Percentiles rank a stretch among this genome's conserved stretches.
These are phyloP conservation scores for Pyrenochaeta sp. DNA, from an alignment of 2,329 filamentous ascomycete genomes.

Conservation along the genomic window DNA sequence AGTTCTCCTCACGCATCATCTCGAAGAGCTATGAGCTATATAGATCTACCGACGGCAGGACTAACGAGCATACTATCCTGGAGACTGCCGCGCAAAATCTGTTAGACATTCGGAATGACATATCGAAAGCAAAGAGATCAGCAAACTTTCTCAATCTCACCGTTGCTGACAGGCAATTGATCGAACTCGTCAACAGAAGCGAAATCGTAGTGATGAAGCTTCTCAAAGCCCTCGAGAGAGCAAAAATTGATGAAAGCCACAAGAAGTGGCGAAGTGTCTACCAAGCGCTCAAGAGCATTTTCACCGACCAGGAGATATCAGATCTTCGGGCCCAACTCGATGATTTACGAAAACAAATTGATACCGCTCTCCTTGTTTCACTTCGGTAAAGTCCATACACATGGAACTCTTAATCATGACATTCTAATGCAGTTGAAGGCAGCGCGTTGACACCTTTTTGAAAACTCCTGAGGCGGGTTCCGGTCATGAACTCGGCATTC, in stretches of 20 bases:
- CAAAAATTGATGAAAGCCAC: background rate
- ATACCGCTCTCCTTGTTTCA: slow-evolving; percentile 15
- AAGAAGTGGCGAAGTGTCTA: slow-evolving; percentile 4
- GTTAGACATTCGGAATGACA: background rate
- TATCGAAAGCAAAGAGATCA: background rate
- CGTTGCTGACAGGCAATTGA: slow-evolving; percentile 1
- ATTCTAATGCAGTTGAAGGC: too few relatives aligned
- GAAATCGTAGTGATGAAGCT: background rate
- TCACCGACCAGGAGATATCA: slow-evolving; percentile 1
- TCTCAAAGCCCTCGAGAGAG: background rate
- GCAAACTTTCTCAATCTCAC: background rate
- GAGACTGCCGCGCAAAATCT: slow-evolving; percentile 1
- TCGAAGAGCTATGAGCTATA: background rate
- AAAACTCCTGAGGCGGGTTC: too few relatives aligned
- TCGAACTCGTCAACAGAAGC: background rate
- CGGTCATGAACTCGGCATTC: too few relatives aligned
- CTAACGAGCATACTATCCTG: slow-evolving; percentile 1
- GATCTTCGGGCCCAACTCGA: slow-evolving; percentile 1
- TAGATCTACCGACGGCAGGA: background rate
- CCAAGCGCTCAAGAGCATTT: slow-evolving; percentile 5
- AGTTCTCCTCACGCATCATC: slow-evolving; percentile 1
- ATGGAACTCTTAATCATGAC: too few relatives aligned
- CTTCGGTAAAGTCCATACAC: slow-evolving; percentile 9
- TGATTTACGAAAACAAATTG: slow-evolving; percentile 10
- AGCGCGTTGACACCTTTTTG: too few relatives aligned